Base-by-base conservation (phyloP, 2,329 filamentous ascomycete species). In the Cyanodermella asteris region DNA sequence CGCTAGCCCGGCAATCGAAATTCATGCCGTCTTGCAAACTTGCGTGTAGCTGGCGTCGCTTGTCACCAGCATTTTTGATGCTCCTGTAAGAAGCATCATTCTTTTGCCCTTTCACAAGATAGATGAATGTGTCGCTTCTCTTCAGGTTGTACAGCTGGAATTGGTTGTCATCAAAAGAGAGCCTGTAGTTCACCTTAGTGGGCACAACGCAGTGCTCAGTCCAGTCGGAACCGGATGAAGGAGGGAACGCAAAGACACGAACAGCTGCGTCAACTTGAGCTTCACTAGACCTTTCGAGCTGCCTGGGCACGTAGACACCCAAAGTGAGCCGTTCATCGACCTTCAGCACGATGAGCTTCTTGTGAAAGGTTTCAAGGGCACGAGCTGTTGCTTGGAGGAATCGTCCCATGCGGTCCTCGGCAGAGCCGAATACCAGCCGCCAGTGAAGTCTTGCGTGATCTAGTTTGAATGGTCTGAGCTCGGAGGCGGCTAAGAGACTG, bases 121-220 rank as follows among this genome's bases (percentile, higher is more conserved):
- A 49, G 5, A 53, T 38, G 41, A 47, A 53, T 0, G 50, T 50
- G 26, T 53, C 49, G 4, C 18, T 27, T 12, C 44, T 34, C 8
- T 43, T 37, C 5, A 26, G 31, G 15, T 53, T 37, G 31, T 49
- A 53, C 3, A 53, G 38, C 33, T 53, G 47, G 20, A 54, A 44
- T 8, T 29, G 26, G 15, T 34, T 35, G 9, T 43, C 39, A 25
- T 53, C 48, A 25, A 38, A 51, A 31, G 43, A 51, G 4, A 53
- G 31, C 5, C 41, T 37, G 27, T 52, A 52, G 9, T 42, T 43
- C 20, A 35, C 35, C 26, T 49, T 51, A 1, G 50, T 52, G 2
- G 46, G 45, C 1, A 51, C 27, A 5, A 42, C 39, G 10, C 42
- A 32, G 9, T 47, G 41, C 18, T 44, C 43, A 10, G 39, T 33